phyloP scores from a whole-genome alignment of 1,284 basidiomycete species.

The Microbotryomycetes sp. region DNA sequence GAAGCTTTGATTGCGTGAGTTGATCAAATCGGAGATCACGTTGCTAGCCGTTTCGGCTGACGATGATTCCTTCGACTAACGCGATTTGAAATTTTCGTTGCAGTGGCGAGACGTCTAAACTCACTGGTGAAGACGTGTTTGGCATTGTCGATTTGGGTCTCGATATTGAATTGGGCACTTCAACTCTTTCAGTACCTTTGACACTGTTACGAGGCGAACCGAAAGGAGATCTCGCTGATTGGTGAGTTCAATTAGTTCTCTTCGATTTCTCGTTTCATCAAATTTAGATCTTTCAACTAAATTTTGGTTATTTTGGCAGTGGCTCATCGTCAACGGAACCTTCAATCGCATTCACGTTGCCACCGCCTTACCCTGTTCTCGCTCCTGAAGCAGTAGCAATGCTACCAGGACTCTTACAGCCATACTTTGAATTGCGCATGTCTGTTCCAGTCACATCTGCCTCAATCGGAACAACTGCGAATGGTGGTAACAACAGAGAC shows the following conservation, averaged over 20 bases:
- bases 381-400: constrained; percentile 57
- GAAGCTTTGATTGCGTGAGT: constrained; percentile 62
- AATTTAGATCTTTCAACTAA: constrained; percentile 43
- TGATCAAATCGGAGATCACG: too few species aligned
- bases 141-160: constrained; percentile 83
- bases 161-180: constrained; percentile 76
- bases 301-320: not conserved
- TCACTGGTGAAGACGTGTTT: constrained; percentile 87
- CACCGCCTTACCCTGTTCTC: constrained; percentile 69
- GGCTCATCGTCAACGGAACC: constrained; percentile 25
- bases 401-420: constrained; percentile 76
- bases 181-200: constrained; percentile 68
- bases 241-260: not conserved
- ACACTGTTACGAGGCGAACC: constrained; percentile 66
- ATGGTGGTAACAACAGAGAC: constrained; percentile 19
- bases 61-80: constrained; percentile 35
- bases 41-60: too few species aligned
- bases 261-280: constrained; percentile 38
- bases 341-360: constrained; percentile 58
- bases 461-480: constrained; percentile 5
- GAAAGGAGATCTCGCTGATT: constrained; percentile 21
- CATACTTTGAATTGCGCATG: constrained; percentile 51
- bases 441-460: constrained; percentile 17
- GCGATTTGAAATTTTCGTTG: constrained; percentile 8
- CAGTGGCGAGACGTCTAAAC: constrained; percentile 79